Evolutionary conservation across 805 yeast genomes (phyloP).

Genomic region (Jamesozyma rosinii): DNA sequence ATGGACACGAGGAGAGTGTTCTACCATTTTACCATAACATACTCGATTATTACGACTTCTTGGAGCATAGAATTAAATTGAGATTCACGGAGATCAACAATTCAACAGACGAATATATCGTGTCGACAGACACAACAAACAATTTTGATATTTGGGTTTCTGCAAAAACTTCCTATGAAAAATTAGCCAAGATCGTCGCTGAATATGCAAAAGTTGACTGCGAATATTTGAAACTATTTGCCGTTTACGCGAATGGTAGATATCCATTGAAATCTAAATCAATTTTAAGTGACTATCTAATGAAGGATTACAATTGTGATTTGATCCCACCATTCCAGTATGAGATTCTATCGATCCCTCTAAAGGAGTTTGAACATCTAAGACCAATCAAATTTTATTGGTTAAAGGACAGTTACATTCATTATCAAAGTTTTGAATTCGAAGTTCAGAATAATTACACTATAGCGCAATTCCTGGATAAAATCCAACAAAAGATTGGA

Average conservation of each 20-base stretch:
- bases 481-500: conserved; percentile 46
- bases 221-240: conserved; percentile 54
- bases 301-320: conserved; percentile 31
- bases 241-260: conserved; percentile 50
- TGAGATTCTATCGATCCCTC: conserved; percentile 65
- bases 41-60: conserved; percentile 42
- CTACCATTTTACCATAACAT: conserved; percentile 32
- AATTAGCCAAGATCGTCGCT: conserved; percentile 56
- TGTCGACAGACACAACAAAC: not conserved
- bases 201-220: conserved; percentile 45
- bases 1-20: conserved; percentile 3
- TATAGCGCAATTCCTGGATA: conserved; percentile 44
- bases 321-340: conserved; percentile 50
- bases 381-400: conserved; percentile 56
- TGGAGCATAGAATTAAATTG: conserved; percentile 54
- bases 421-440: conserved; percentile 59
- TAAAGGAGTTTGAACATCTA: conserved; percentile 71
- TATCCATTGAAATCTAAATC: conserved; percentile 37
- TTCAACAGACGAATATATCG: conserved; percentile 24
- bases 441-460: conserved; percentile 56
- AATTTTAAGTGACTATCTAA: conserved; percentile 28
- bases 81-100: conserved; percentile 30
- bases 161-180: conserved; percentile 46
- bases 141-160: conserved; percentile 62
- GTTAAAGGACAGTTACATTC: conserved; percentile 64